Evolutionary conservation across 495 filamentous ascomycete genomes (phyloP), one percentile per base, ranked within the genome.

Genomic region (Cetradonia linearis): DNA sequence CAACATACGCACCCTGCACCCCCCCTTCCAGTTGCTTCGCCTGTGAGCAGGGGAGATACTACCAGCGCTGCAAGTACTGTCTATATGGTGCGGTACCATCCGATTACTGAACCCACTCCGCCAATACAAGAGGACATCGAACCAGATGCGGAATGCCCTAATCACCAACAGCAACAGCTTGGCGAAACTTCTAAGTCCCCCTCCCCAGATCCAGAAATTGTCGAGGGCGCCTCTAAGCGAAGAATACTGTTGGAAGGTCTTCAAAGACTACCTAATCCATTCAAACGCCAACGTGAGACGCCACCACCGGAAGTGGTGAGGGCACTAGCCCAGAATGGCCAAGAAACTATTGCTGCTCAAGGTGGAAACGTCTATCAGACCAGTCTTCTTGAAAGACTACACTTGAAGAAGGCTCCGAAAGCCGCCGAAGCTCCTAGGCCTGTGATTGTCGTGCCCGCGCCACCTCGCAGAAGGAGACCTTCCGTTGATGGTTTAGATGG

Each of bases 61-160:
- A 81, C 83, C 18, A 87, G 85, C 70, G 83, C 83, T 18, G 81
- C 84, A 48, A 93, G 88, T 70, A 96, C 91, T 3, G 81, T 93
- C 16, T 95, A 96, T 65, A 83, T 86, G 59, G 80, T 96, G 54
- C 83, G 85, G 50, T 91, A 94, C 67, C 86, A 92, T 62, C 80
- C 87, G n/a, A 77, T 85, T 49, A 82, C 80, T 38, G 84, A 85
- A 63, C 76, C 84, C n/a, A 83, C 84, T n/a, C 76, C 77, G 7
- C 75, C 81, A 0, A 56, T 59, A 38, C 50, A 1, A 54, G 55
- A 55, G 30, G 46, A 54, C 10, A 33, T 28, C 27, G 48, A 59
- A 11, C 33, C 33, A 10, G 33, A 47, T 34, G 44, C 20, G 25
- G 23, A 52, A n/a, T 14, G 33, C 13, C 47, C 13, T 40, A 27